Conservation (phyloP, 352 stramenopile genomes). For the Pythium pyrilobum region DNA sequence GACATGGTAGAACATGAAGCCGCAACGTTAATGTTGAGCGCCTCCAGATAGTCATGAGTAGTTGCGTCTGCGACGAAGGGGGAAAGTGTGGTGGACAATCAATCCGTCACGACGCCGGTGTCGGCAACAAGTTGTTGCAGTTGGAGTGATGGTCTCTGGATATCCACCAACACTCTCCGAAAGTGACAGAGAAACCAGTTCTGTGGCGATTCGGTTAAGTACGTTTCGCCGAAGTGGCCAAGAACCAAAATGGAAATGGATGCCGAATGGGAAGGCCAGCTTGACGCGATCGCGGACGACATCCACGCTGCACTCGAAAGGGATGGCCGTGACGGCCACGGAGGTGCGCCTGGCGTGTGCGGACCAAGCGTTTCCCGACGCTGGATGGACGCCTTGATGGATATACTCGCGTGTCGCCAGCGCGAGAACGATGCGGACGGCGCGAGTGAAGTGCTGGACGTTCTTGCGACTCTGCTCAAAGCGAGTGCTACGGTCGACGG, state of each 20-base stretch:
- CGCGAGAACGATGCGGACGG: conserved; percentile 1
- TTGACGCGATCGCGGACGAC: conserved; percentile 7
- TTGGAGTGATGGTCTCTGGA: conserved; percentile 14
- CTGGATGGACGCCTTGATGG: conserved; percentile 4
- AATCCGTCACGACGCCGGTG: not conserved
- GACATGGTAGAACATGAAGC: not conserved
- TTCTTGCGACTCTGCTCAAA: conserved; percentile 3
- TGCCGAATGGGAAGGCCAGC: not conserved
- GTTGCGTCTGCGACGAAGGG: no score
- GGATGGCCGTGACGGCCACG: not conserved
- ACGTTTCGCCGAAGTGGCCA: not conserved
- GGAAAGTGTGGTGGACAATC: no score
- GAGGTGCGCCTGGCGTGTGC: not conserved
- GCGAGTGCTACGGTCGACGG: not conserved
- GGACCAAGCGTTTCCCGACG: not conserved
- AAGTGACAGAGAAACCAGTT: conserved; percentile 1
- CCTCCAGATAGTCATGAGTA: no score
- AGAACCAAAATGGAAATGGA: not conserved
- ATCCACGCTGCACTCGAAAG: not conserved
- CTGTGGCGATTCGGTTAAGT: not conserved
- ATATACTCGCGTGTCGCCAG: not conserved
- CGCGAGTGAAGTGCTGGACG: conserved; percentile 9
- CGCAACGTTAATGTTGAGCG: no score
- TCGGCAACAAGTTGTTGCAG: conserved; percentile 15
- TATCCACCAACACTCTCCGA: conserved; percentile 9